Evolutionary conservation across 495 filamentous ascomycete species (phyloP), one percentile per base, ranked within the genome.

Genomic region (Aspergillus affinis): DNA sequence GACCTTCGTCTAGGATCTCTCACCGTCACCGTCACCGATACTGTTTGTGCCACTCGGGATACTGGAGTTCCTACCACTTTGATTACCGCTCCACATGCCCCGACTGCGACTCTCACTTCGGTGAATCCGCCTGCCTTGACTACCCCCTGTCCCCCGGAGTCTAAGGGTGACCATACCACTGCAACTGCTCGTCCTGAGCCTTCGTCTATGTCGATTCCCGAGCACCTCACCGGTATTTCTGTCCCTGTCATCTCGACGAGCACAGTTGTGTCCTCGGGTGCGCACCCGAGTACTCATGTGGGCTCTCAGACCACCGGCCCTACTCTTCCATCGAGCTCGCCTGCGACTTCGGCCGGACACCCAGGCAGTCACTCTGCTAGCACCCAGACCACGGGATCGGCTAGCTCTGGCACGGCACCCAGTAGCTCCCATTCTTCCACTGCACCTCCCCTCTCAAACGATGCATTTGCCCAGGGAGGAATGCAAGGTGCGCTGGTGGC

Each of bases 21-120:
- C 27, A 67, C 61, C 45, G 63, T 69, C 18, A 69, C 67, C 45
- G 54, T 65, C 36, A 69, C 63, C 36, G 61, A 69, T 12, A 69
- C 66, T 20, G 48, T 63, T 23, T 65, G 66, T 56, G 61, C 27
- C 20, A 48, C 64, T 15, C 54, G 26, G 18, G 41, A 48, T 49
- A 5, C 52, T 17, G 51, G n/a, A 19, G 47, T 27, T 27, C 44
- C 60, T 5, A n/a, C 23, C 12, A 52, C n/a, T 19, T 17, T 45
- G 20, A 56, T 21, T 4, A 47, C 51, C 27, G 29, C 56, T 44
- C 46, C 12, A 46, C 17, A 15, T 6, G 8, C 48, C 30, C 36
- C 53, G 8, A 29, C 53, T 30, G 51, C 8, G 13, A 32, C 26
- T 29, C 19, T 7, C 27, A 23, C 51, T 36, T 32, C 58, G 51